Base-by-base conservation (phyloP, 75 land plant species). In the Selaginella moellendorffii region DNA sequence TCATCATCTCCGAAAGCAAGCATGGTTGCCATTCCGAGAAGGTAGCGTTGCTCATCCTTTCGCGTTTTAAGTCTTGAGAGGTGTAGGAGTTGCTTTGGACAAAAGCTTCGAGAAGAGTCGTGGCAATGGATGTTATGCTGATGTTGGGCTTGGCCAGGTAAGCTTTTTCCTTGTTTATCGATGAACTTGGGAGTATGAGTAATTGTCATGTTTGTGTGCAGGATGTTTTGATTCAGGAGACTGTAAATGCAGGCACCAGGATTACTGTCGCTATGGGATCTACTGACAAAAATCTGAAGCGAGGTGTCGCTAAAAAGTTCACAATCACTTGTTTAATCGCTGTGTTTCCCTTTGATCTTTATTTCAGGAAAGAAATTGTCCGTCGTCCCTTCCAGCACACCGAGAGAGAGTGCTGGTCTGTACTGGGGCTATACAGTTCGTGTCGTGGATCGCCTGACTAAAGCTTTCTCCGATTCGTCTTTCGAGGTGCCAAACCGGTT, bases 401-500 rank as follows among this genome's bases (percentile, higher is more conserved):
- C 88, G 21, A 76, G 76, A 59, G 83, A 86, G 68, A 77, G 78
- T 65, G 53, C 65, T 63, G 99, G 90, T 21, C 63, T 68, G 18
- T 93, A 93, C 54, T 93, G 96, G 99, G 96, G 99, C 24, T 93
- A 89, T 68, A 83, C 71, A 70, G 99, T 93, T 28, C 85, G 99
- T 27, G 81, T 85, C 79, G 85, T 90, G 61, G 62, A 75, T 10
- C 79, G 73, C 64, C 54, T 93, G 18, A 78, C 85, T 64, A 61
- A 78, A 19, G 82, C 85, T 28, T 80, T 87, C 29, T 76, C 75
- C 1, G 71, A 74, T 12, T 77, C 80, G 60, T 79, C 90, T 61
- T 86, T 75, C 61, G 29, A 82, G 85, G 99, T 93, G 30, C 30
- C 64, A 20, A 17, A 0, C 1, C 5, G 29, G 18, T 28, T 19